These are phyloP conservation scores for Populus hybrid DNA, from an alignment of 441 rosid species.

Conservation along the genomic window DNA sequence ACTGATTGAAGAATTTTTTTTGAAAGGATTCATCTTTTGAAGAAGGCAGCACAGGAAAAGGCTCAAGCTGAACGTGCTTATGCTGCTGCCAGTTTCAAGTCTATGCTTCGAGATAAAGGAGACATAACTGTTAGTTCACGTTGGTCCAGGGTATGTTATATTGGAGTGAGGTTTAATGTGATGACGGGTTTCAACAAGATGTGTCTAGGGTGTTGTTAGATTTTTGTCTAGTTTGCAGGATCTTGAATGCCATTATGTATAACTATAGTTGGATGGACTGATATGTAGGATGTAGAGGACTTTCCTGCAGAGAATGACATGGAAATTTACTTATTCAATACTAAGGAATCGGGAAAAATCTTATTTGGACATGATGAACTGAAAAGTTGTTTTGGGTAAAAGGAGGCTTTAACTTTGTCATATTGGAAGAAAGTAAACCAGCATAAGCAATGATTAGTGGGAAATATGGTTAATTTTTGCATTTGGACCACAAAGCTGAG, in stretches of 20 bases:
- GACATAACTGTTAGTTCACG: conserved; percentile 67
- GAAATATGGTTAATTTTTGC: neutral
- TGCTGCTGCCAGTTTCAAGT: conserved; percentile 70
- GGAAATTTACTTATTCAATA: neutral
- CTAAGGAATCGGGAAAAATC: neutral
- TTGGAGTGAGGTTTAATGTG: neutral
- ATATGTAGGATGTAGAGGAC: neutral
- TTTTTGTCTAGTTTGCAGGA: neutral
- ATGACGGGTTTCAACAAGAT: neutral
- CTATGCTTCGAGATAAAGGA: conserved; percentile 75
- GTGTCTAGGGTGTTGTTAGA: neutral
- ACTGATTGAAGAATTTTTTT: conserved; percentile 12
- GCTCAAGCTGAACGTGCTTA: conserved; percentile 73
- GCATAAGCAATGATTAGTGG: neutral
- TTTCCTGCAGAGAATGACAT: neutral
- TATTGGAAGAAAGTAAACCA: neutral
- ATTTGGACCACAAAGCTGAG: neutral
- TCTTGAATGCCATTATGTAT: neutral
- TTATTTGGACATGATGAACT: neutral
- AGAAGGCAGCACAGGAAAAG: conserved; percentile 75
- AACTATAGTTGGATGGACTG: neutral
- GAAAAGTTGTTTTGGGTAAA: neutral
- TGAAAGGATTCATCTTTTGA: conserved; percentile 71
- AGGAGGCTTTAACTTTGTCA: neutral
- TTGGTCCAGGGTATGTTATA: conserved; percentile 81